phyloP scores from a whole-genome alignment of 768 basidiomycete genomes.

The Boletus eberwhitei region DNA sequence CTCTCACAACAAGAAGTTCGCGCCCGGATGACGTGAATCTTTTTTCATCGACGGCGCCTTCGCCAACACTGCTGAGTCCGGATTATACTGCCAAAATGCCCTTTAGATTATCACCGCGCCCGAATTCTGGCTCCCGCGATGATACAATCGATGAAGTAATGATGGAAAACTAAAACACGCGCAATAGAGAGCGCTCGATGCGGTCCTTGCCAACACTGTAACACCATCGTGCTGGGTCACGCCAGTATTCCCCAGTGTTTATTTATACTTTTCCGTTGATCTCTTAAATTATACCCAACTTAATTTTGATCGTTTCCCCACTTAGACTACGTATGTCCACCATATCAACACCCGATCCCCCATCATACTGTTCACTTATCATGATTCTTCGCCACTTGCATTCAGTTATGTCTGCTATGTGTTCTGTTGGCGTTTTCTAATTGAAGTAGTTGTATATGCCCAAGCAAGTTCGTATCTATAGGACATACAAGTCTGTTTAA shows the following conservation, averaged over 20 bases:
- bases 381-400: background rate
- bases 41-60: background rate
- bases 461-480: background rate
- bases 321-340: background rate
- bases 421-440: background rate
- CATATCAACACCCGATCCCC: background rate
- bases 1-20: slow-evolving; percentile 10
- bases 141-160: slow-evolving; percentile 18
- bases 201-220: slow-evolving; percentile 1
- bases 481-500: no score
- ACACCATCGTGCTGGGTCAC: slow-evolving; percentile 15
- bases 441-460: background rate
- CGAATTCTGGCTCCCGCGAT: background rate
- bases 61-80: slow-evolving; percentile 8
- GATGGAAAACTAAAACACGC: slow-evolving; percentile 15
- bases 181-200: slow-evolving; percentile 9
- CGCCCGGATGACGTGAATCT: background rate
- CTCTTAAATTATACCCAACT: slow-evolving; percentile 12
- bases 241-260: background rate
- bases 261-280: background rate
- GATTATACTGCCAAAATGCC: slow-evolving; percentile 11
- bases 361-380: background rate
- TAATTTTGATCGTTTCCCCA: slow-evolving; percentile 14
- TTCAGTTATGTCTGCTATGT: background rate
- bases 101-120: slow-evolving; percentile 6